A percentile compares a stretch with the other conserved stretches of the same genome.
These are phyloP conservation scores for Kondoa subrosea DNA, from an alignment of 768 basidiomycete genomes.

Conservation along the genomic window DNA sequence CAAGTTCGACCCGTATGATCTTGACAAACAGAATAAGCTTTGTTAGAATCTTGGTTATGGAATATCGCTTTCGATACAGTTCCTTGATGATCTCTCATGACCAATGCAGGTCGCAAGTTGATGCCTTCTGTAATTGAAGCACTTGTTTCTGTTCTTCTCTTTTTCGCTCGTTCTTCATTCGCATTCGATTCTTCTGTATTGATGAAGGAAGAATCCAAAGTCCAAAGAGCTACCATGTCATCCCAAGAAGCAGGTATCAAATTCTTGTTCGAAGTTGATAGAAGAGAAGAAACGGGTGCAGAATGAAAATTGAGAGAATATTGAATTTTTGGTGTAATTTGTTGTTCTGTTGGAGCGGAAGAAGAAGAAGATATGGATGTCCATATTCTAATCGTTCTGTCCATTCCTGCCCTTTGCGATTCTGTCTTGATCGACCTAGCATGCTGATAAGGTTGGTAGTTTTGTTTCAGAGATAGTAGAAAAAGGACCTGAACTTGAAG, in stretches of 20 bases:
- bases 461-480: slow-evolving; percentile 38
- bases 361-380: slow-evolving; percentile 17
- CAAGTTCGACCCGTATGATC: slow-evolving; percentile 65
- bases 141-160: slow-evolving; percentile 50
- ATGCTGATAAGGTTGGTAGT: slow-evolving; percentile 53
- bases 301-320: slow-evolving; percentile 72
- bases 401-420: slow-evolving; percentile 48
- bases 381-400: slow-evolving; percentile 31
- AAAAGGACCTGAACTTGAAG: slow-evolving; percentile 43
- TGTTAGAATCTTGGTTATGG: slow-evolving; percentile 21
- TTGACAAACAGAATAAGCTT: slow-evolving; percentile 63
- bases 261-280: slow-evolving; percentile 34
- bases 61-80: slow-evolving; percentile 62
- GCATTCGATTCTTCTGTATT: slow-evolving; percentile 41
- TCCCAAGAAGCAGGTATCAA: slow-evolving; percentile 82
- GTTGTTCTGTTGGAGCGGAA: too few relatives aligned
- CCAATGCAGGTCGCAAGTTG: slow-evolving; percentile 44
- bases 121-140: slow-evolving; percentile 40
- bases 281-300: slow-evolving; percentile 55
- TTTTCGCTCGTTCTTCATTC: slow-evolving; percentile 37
- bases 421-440: slow-evolving; percentile 28
- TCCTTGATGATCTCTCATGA: slow-evolving; percentile 67
- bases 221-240: slow-evolving; percentile 64
- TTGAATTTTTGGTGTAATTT: slow-evolving; percentile 30
- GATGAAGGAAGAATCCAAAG: slow-evolving; percentile 41